Conservation (phyloP, 257 asterid genomes). For the Gardenia jasminoides region DNA sequence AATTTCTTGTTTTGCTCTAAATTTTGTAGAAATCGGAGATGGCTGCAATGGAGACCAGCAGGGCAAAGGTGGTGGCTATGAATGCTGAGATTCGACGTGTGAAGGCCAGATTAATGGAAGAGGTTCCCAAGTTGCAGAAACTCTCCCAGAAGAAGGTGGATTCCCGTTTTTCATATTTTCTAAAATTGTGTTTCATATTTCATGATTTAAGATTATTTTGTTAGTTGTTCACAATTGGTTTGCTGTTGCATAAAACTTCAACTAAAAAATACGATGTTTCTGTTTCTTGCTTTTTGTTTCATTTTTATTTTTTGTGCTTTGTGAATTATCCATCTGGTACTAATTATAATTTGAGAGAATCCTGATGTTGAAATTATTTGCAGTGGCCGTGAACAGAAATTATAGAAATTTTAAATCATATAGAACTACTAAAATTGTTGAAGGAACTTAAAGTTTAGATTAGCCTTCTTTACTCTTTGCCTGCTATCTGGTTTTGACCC, state of each 20-base stretch:
- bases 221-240: neutral
- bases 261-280: too few species aligned
- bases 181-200: neutral
- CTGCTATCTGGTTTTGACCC: neutral
- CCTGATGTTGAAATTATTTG: neutral
- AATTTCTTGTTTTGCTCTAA: neutral
- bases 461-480: neutral
- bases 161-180: neutral
- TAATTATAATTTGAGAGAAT: neutral
- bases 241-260: too few species aligned
- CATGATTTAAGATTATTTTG: neutral
- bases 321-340: neutral
- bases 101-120: slow-evolving; percentile 78
- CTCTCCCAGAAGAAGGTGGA: slow-evolving; percentile 68
- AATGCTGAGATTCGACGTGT: slow-evolving; percentile 86
- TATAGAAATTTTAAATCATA: neutral
- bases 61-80: slow-evolving; percentile 87
- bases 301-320: neutral
- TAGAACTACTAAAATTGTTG: neutral
- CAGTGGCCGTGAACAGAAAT: neutral
- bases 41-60: slow-evolving; percentile 67
- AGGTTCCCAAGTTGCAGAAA: slow-evolving; percentile 73
- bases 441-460: neutral
- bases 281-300: too few species aligned
- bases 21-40: slow-evolving; percentile 51